phyloP scores from a whole-genome alignment of 768 basidiomycete species.

The Atractiella rhizophila region DNA sequence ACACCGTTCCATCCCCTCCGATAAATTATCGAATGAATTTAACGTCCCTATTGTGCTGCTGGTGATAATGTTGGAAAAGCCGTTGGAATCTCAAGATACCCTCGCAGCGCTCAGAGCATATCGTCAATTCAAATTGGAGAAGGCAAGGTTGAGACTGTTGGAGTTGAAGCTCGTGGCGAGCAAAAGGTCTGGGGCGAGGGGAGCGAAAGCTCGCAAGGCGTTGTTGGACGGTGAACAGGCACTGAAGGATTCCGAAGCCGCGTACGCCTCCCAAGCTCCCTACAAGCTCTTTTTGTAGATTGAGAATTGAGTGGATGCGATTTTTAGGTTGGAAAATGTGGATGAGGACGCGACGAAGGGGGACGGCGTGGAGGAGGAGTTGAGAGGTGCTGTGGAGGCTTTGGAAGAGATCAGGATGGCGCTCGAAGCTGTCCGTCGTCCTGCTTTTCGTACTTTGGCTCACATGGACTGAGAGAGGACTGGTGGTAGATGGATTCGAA shows the following conservation, averaged over 20 bases:
- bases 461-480: too few relatives aligned
- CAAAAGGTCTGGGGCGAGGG: slow-evolving; percentile 17
- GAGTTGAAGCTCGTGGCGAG: slow-evolving; percentile 10
- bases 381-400: slow-evolving; percentile 9
- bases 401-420: not conserved
- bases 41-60: not conserved
- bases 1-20: not conserved
- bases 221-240: slow-evolving; percentile 28
- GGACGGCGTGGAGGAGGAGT: slow-evolving; percentile 13
- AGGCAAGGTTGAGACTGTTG: slow-evolving; percentile 6
- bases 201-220: slow-evolving; percentile 27
- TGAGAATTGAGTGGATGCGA: not conserved
- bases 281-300: not conserved
- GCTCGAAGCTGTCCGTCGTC: not conserved
- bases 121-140: not conserved
- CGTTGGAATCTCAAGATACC: not conserved
- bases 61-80: not conserved
- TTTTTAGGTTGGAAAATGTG: not conserved
- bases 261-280: too few relatives aligned
- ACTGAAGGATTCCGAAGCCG: slow-evolving; percentile 21
- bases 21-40: not conserved
- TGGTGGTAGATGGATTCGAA: slow-evolving; percentile 14
- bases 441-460: too few relatives aligned
- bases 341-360: slow-evolving; percentile 16
- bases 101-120: not conserved